Conservation (phyloP, 2,329 filamentous ascomycete species). For the Gaeumannomyces sp. region DNA sequence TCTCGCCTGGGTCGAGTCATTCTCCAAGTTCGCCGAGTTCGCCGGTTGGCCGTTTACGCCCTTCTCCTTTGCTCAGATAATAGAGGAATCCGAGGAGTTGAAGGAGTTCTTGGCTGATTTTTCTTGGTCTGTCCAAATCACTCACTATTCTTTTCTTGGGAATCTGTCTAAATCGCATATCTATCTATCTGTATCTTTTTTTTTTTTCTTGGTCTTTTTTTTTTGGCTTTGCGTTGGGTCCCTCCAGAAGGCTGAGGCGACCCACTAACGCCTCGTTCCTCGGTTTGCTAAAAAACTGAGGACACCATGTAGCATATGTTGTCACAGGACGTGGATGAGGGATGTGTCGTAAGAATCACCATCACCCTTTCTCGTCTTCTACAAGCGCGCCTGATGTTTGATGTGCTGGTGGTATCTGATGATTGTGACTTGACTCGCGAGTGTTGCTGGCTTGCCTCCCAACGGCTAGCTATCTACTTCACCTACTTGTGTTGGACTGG, state of each 20-base stretch:
- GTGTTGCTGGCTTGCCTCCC: too few species aligned
- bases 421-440: too few species aligned
- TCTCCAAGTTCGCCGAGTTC: conserved; percentile 95
- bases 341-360: background rate
- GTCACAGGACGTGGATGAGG: background rate
- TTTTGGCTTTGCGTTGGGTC: background rate
- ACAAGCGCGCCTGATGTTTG: background rate
- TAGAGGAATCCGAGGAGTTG: conserved; percentile 72
- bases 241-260: background rate
- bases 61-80: conserved; percentile 76
- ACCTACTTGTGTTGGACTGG: too few species aligned
- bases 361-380: background rate
- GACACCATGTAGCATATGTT: conserved; percentile 1
- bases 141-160: background rate
- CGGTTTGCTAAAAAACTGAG: background rate
- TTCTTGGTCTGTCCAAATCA: conserved; percentile 2
- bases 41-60: conserved; percentile 81
- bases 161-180: background rate
- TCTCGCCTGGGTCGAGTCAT: conserved; percentile 94
- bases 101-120: conserved; percentile 45
- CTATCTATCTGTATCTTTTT: conserved; percentile 7
- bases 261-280: background rate
- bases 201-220: conserved; percentile 7
- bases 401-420: background rate
- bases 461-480: too few species aligned